Base-by-base conservation (phyloP, 108 stramenopile species). In the Mayamaea pseudoterrestris region DNA sequence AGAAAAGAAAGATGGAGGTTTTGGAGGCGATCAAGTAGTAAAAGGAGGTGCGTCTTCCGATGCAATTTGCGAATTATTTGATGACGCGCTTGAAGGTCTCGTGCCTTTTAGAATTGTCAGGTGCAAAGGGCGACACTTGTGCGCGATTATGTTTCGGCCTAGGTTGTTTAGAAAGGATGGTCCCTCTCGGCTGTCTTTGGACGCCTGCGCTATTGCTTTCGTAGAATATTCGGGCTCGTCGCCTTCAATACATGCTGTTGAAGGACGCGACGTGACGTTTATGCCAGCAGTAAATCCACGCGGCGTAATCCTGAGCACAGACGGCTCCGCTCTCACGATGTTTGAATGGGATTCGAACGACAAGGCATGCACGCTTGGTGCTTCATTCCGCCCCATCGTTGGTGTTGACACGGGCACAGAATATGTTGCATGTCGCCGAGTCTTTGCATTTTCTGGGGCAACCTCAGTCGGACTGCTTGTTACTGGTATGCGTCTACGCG, bases 21-120 rank as follows among this genome's bases (percentile, higher is more conserved):
- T 43, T 41, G 52, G 41, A 27, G 54, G 37, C 20, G 52, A 41
- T 30, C 57, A 63, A 9, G 53, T 26, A 43, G 61, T 64, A 6
- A 40, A 55, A 14, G 66, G 74, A 16, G 88, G 88, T 35, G 51
- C 74, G 2, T 35, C 42, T 25, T 57, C 80, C 0, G 53, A 51
- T 14, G 71, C 83, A 25, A 40, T 90, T 17, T 78, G 71, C 40
- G 88, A 85, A 44, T 35, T 90, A 23, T 69, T 68, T n/a, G 60
- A 74, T 23, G 63, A 58, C 9, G 60, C 65, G 9, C 21, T 71
- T 3, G 44, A 62, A 14, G 66, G 65, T 34, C 62, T 83, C 39
- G 36, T 63, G 11, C 88, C 88, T 1, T 48, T 49, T 27, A 61
- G 88, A 14, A 62, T 90, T 7, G 45, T 71, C 6, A 74, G 71